Percentiles rank a stretch among this genome's conserved stretches.
phyloP scores from a whole-genome alignment of 164 flowering plant genomes.

The Umbilicus rupestris region DNA sequence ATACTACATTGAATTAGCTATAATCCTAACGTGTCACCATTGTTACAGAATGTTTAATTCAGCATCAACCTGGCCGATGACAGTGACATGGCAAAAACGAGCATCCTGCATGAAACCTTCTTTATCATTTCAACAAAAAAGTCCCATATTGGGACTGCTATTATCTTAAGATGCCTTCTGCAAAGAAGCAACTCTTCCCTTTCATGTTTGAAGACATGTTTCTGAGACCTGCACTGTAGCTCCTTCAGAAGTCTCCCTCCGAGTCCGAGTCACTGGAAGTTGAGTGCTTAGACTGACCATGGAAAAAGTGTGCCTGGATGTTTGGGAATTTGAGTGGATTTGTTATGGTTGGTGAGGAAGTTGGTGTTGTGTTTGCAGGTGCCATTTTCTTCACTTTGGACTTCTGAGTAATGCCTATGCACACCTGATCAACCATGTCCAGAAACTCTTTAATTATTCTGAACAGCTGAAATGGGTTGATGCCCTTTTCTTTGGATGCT shows the following conservation, averaged over 20 bases:
- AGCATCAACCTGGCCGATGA: not conserved
- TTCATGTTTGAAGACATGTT: constrained; percentile 2
- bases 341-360: constrained; percentile 19
- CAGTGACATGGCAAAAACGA: not conserved
- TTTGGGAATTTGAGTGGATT: constrained; percentile 29
- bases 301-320: constrained; percentile 40
- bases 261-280: constrained; percentile 28
- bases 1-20: not conserved
- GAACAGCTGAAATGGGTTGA: constrained; percentile 46
- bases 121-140: not conserved
- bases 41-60: not conserved
- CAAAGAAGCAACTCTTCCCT: not conserved
- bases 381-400: constrained; percentile 35
- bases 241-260: constrained; percentile 33
- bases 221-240: not conserved
- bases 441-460: constrained; percentile 63
- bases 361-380: constrained; percentile 17
- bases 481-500: constrained; percentile 31
- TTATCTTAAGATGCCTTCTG: not conserved
- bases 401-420: constrained; percentile 39
- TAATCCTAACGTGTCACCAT: not conserved
- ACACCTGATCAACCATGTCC: constrained; percentile 59
- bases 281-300: constrained; percentile 20
- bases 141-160: not conserved
- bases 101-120: not conserved